Evolutionary conservation across 148 eudicot species (phyloP).

Genomic region (Drosera capensis): DNA sequence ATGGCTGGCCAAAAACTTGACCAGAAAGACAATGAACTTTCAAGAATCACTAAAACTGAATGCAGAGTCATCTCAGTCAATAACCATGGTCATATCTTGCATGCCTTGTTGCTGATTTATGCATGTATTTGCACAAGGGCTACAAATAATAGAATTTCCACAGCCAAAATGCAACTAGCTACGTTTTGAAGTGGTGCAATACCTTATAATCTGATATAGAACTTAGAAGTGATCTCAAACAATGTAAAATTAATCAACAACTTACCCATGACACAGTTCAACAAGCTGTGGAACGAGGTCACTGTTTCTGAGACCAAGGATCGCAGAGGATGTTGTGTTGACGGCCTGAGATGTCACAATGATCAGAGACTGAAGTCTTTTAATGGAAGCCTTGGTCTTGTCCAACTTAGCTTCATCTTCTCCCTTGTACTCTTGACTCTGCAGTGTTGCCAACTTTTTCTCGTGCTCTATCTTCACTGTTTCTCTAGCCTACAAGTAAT

Average conservation of each 20-base stretch:
- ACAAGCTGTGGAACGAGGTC: conserved; percentile 90
- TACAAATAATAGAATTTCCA: too few species aligned
- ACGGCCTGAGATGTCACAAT: conserved; percentile 90
- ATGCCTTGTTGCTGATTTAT: too few species aligned
- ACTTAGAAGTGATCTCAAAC: background rate
- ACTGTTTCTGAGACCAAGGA: conserved; percentile 55
- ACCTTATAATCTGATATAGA: background rate
- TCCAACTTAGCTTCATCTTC: conserved; percentile 72
- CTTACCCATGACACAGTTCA: conserved; percentile 93
- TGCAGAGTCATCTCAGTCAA: too few species aligned
- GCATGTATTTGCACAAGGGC: too few species aligned
- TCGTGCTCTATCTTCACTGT: conserved; percentile 88
- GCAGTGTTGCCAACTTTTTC: conserved; percentile 66
- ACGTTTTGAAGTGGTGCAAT: background rate
- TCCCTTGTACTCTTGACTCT: conserved; percentile 71
- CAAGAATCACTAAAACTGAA: too few species aligned
- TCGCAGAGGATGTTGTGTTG: conserved; percentile 75
- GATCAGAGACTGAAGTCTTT: conserved; percentile 70
- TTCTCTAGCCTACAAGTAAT: conserved; percentile 68
- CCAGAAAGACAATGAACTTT: too few species aligned
- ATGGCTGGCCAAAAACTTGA: too few species aligned
- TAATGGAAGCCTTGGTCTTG: conserved; percentile 77
- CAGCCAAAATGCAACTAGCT: background rate
- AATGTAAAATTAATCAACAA: conserved; percentile 1
- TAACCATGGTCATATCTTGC: too few species aligned